These are phyloP conservation scores for Sanghuangporus weigelae DNA, from an alignment of 1,284 basidiomycete genomes.

Conservation along the genomic window DNA sequence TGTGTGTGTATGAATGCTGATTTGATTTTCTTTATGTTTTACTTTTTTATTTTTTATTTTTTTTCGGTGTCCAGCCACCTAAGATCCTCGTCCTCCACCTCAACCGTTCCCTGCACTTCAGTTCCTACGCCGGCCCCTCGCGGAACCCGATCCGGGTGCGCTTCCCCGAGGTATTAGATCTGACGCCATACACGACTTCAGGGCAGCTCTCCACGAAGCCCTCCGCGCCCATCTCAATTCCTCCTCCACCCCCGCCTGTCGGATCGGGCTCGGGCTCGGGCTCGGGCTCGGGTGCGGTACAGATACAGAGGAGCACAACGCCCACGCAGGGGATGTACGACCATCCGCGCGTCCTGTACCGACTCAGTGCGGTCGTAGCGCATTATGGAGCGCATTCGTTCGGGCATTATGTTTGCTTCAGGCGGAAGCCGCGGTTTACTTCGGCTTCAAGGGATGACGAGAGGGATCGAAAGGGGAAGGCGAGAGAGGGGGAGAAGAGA, in stretches of 20 bases:
- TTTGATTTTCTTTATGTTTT: background rate
- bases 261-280: background rate
- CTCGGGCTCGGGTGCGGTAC: conserved; percentile 12
- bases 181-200: conserved; percentile 78
- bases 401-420: conserved; percentile 87
- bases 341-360: conserved; percentile 62
- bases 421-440: conserved; percentile 62
- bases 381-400: conserved; percentile 88
- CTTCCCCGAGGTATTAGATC: conserved; percentile 83
- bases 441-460: background rate
- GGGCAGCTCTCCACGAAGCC: conserved; percentile 67
- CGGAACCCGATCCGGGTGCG: conserved; percentile 79
- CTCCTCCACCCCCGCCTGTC: conserved; percentile 32
- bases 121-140: conserved; percentile 47
- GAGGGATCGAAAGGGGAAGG: conserved; percentile 19
- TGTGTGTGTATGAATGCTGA: background rate
- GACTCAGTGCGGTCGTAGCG: conserved; percentile 77
- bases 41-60: background rate
- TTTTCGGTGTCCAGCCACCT: conserved; percentile 54
- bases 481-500: conserved; percentile 21
- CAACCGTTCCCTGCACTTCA: conserved; percentile 79
- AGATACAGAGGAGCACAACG: conserved; percentile 41
- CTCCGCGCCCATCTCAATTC: conserved; percentile 59
- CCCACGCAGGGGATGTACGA: conserved; percentile 51
- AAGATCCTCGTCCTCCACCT: conserved; percentile 80